Percentiles rank a stretch among this genome's conserved stretches.
Conservation (phyloP, 169 alveolate genomes). For the Plasmodium fragile region DNA sequence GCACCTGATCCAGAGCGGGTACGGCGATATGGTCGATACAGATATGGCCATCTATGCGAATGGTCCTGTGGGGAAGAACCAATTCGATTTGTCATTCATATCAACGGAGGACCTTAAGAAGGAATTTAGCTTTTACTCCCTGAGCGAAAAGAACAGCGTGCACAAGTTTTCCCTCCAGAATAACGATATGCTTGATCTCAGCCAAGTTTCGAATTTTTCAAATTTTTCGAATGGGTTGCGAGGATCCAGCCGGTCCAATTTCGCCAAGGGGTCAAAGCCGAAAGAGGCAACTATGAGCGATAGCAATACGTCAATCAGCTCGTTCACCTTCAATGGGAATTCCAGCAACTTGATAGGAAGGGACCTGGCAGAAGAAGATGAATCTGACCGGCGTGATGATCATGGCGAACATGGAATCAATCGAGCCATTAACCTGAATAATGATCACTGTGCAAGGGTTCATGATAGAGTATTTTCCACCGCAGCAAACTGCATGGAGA, state of each 20-base stretch:
- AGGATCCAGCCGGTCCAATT: neutral
- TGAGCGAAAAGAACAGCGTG: slow-evolving; percentile 17
- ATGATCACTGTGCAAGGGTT: neutral
- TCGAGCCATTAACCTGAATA: neutral
- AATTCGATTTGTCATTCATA: slow-evolving; percentile 17
- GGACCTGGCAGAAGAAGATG: neutral
- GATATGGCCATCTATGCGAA: neutral
- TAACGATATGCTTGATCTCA: neutral
- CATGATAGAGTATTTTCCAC: neutral
- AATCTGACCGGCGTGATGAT: neutral
- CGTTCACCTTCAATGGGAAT: slow-evolving; percentile 19
- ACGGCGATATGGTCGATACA: neutral
- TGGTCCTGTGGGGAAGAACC: neutral
- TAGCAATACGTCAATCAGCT: neutral
- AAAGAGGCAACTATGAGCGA: slow-evolving; percentile 19
- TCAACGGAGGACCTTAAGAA: slow-evolving; percentile 24
- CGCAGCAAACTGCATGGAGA: neutral
- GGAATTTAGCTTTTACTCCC: slow-evolving; percentile 42
- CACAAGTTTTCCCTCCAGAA: neutral
- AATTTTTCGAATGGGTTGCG: neutral
- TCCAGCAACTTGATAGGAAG: neutral
- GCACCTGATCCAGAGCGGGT: neutral
- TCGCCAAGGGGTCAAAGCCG: slow-evolving; percentile 3
- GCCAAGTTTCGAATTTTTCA: neutral
- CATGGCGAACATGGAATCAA: neutral